These are phyloP conservation scores for Pseudogymnoascus sp. DNA, from an alignment of 2,329 filamentous ascomycete genomes.

Conservation along the genomic window DNA sequence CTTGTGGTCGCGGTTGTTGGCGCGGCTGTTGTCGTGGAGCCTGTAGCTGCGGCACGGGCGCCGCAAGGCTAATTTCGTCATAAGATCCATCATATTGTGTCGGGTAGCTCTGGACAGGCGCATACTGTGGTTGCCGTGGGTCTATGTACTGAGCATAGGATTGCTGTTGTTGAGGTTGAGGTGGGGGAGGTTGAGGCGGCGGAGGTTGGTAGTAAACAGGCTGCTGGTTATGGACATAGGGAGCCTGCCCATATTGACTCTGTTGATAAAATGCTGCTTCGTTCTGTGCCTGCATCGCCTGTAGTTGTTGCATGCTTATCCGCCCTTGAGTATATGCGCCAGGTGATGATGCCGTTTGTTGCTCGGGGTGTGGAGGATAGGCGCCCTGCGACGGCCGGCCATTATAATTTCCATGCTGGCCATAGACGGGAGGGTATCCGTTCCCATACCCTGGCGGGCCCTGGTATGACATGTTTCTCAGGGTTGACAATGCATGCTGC, in stretches of 20 bases:
- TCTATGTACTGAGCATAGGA: constrained; percentile 27
- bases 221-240: constrained; percentile 16
- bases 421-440: constrained; percentile 13
- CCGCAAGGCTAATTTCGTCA: background rate
- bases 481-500: background rate
- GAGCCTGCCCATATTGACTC: constrained; percentile 22
- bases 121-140: constrained; percentile 20
- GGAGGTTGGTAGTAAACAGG: constrained; percentile 23
- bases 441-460: constrained; percentile 19
- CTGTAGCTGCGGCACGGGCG: background rate
- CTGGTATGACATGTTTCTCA: constrained; percentile 21
- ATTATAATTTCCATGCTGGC: constrained; percentile 1
- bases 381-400: constrained; percentile 1
- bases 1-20: constrained; percentile 10
- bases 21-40: constrained; percentile 13
- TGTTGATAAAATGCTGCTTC: constrained; percentile 12
- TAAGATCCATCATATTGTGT: constrained; percentile 8
- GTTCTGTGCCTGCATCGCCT: constrained; percentile 12
- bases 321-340: constrained; percentile 11
- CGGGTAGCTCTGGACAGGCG: background rate
- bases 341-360: constrained; percentile 7
- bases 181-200: constrained; percentile 28
- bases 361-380: constrained; percentile 10
- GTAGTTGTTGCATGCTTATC: constrained; percentile 15
- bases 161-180: constrained; percentile 27